phyloP scores from a whole-genome alignment of 495 filamentous ascomycete species.

The Aspergillus sparsus region DNA sequence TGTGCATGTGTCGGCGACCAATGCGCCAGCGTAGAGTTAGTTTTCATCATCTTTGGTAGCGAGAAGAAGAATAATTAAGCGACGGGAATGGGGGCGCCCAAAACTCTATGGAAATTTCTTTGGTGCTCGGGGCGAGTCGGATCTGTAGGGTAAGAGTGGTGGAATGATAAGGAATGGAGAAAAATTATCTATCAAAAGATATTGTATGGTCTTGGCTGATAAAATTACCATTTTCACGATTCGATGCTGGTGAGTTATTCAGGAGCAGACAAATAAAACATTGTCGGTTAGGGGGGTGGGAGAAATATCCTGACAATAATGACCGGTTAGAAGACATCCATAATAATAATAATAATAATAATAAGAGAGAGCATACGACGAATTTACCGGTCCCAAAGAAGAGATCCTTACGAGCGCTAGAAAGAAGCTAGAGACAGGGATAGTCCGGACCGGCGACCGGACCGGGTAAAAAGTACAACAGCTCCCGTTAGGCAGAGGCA shows the following conservation, averaged over 20 bases:
- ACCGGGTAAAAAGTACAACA: not conserved
- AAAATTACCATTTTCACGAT: not conserved
- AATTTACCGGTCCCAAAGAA: not conserved
- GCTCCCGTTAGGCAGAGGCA: not conserved
- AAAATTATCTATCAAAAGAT: not conserved
- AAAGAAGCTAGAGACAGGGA: not conserved
- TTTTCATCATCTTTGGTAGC: not conserved
- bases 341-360: no score
- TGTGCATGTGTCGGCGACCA: conserved; percentile 56
- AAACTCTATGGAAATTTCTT: not conserved
- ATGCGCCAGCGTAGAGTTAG: not conserved
- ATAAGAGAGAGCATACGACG: no score
- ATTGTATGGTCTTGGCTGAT: not conserved
- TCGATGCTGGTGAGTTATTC: not conserved
- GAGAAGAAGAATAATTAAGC: not conserved
- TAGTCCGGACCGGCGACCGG: conserved; percentile 7
- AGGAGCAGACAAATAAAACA: not conserved
- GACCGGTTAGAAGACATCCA: no score
- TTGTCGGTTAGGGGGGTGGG: not conserved
- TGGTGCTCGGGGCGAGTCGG: not conserved
- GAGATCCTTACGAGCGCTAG: conserved; percentile 7
- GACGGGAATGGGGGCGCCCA: not conserved
- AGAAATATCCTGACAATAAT: not conserved
- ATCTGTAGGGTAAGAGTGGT: not conserved
- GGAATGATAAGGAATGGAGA: not conserved